Evolutionary conservation across 345 rosid species (phyloP).

Genomic region (Bruguiera parviflora): DNA sequence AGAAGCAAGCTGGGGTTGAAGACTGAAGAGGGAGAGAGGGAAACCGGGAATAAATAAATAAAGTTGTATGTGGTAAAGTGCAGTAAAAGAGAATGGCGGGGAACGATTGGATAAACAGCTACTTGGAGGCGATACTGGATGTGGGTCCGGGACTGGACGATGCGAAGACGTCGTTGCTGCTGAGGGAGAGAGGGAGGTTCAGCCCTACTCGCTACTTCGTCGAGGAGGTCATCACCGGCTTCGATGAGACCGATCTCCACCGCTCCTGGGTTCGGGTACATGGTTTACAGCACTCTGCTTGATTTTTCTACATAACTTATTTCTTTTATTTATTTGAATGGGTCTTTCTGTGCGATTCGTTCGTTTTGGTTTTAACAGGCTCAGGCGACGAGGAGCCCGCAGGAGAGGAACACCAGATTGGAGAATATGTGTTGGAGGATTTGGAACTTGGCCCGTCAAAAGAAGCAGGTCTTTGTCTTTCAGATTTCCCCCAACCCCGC

Average conservation of each 20-base stretch:
- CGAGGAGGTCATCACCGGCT: constrained; percentile 93
- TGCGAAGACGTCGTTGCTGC: constrained; percentile 72
- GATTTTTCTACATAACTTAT: neutral
- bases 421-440: constrained; percentile 99
- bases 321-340: neutral
- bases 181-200: constrained; percentile 88
- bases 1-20: too few species aligned
- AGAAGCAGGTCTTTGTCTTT: constrained; percentile 68
- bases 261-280: constrained; percentile 77
- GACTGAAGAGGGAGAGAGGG: too few species aligned
- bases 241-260: constrained; percentile 97
- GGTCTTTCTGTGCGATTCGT: neutral
- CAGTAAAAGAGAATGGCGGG: constrained; percentile 59
- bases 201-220: constrained; percentile 98
- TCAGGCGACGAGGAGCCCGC: constrained; percentile 93
- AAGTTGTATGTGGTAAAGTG: too few species aligned
- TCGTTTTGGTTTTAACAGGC: constrained; percentile 43
- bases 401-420: constrained; percentile 94
- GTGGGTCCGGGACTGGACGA: constrained; percentile 89
- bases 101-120: constrained; percentile 98
- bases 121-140: constrained; percentile 96
- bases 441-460: constrained; percentile 98
- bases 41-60: too few species aligned
- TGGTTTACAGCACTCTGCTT: neutral
- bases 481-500: neutral